Conservation (phyloP, 2,329 filamentous ascomycete genomes). For the Dactylellina haptotyla region DNA sequence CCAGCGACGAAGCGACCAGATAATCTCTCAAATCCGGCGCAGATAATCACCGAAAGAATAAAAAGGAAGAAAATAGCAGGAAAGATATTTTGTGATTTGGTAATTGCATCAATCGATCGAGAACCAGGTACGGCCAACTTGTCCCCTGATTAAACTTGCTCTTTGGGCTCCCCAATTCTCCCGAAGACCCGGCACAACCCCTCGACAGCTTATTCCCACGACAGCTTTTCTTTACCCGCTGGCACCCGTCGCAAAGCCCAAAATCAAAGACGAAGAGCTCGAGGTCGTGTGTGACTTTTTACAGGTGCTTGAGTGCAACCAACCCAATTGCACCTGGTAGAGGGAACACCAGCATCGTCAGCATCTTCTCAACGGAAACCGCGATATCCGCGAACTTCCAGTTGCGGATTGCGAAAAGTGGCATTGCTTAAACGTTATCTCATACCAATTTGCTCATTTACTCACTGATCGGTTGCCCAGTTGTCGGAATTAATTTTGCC, state of each 20-base stretch:
- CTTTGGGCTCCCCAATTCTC: neutral
- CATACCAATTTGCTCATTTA: neutral
- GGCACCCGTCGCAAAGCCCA: no score
- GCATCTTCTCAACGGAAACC: no score
- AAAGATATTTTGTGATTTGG: no score
- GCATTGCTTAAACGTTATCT: no score
- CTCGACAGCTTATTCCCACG: neutral
- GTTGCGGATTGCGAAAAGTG: no score
- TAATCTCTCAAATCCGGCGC: constrained; percentile 8
- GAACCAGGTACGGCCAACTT: neutral
- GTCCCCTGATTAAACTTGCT: neutral
- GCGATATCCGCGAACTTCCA: neutral
- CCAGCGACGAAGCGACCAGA: neutral
- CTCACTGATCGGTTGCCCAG: neutral
- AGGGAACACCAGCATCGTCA: neutral
- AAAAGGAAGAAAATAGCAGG: no score
- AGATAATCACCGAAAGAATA: neutral
- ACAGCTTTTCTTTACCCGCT: no score
- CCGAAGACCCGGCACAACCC: neutral
- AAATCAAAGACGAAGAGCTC: no score
- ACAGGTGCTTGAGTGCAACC: no score
- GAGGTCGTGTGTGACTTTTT: no score
- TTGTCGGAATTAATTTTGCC: constrained; percentile 7
- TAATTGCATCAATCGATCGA: no score
- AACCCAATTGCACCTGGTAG: no score